Evolutionary conservation across 768 basidiomycete genomes (phyloP).

Genomic region (Panaeolus cyanescens): DNA sequence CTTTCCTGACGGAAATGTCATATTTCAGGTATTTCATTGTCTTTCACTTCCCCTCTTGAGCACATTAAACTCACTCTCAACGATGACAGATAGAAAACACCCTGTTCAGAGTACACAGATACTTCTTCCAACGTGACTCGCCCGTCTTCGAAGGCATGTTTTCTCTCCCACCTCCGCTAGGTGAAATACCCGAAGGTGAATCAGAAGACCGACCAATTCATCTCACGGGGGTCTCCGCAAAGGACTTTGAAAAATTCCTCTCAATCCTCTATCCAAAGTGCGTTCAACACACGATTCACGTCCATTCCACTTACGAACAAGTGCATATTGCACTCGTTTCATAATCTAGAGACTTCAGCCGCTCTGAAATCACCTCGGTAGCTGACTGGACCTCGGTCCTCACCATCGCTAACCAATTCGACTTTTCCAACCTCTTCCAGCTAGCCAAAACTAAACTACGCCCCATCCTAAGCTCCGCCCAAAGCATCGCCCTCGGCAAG

Average conservation of each 20-base stretch:
- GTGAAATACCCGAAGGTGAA: slow-evolving; percentile 25
- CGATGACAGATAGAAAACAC: slow-evolving; percentile 32
- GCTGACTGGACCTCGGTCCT: slow-evolving; percentile 33
- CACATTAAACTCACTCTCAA: neutral
- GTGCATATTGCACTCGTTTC: neutral
- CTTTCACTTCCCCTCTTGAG: neutral
- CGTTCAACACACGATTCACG: slow-evolving; percentile 13
- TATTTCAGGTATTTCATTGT: slow-evolving; percentile 19
- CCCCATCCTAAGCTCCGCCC: slow-evolving; percentile 14
- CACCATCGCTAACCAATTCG: slow-evolving; percentile 26
- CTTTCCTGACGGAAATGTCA: slow-evolving; percentile 23
- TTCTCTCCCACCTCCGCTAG: slow-evolving; percentile 12
- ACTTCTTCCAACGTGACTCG: slow-evolving; percentile 39
- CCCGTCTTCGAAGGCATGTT: slow-evolving; percentile 28
- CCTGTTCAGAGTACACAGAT: slow-evolving; percentile 32
- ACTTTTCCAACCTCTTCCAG: slow-evolving; percentile 23
- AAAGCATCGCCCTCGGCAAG: slow-evolving; percentile 22
- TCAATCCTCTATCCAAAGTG: slow-evolving; percentile 56
- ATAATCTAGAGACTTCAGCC: slow-evolving; percentile 10
- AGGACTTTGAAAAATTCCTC: slow-evolving; percentile 53
- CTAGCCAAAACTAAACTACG: slow-evolving; percentile 25
- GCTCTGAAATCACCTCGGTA: slow-evolving; percentile 8
- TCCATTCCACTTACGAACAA: neutral
- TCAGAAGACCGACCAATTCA: slow-evolving; percentile 34
- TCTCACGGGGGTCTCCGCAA: slow-evolving; percentile 40